phyloP scores from a whole-genome alignment of 2,329 filamentous ascomycete genomes.

The Dissoconium aciculare region DNA sequence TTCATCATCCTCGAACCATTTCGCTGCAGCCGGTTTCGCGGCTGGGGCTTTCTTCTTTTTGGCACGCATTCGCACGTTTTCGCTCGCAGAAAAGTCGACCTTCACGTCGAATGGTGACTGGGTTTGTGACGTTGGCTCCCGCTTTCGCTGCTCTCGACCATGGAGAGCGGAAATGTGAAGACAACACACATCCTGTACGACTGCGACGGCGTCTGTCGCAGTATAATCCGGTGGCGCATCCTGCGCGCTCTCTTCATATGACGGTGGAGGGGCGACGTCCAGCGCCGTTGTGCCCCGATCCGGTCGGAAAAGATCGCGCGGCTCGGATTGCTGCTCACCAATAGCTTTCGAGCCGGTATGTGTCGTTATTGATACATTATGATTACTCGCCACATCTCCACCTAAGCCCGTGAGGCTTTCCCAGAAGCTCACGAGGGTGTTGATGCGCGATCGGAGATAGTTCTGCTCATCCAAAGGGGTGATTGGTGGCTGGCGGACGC shows the following conservation, averaged over 20 bases:
- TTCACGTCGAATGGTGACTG: slow-evolving; percentile 17
- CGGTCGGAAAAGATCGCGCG: slow-evolving; percentile 13
- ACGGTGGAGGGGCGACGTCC: slow-evolving; percentile 23
- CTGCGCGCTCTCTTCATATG: slow-evolving; percentile 29
- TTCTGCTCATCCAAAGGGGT: slow-evolving; percentile 32
- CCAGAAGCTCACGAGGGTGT: slow-evolving; percentile 16
- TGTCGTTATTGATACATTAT: too few relatives aligned
- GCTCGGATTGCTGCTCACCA: slow-evolving; percentile 2
- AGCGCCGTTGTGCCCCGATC: slow-evolving; percentile 1
- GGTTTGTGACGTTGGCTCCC: background rate
- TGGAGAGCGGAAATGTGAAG: slow-evolving; percentile 31
- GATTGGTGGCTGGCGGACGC: slow-evolving; percentile 29
- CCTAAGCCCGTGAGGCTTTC: slow-evolving; percentile 8
- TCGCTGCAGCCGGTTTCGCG: slow-evolving; percentile 23
- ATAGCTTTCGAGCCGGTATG: slow-evolving; percentile 3
- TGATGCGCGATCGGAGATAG: slow-evolving; percentile 21
- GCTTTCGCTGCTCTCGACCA: slow-evolving; percentile 12
- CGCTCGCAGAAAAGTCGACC: slow-evolving; percentile 44
- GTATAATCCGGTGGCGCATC: slow-evolving; percentile 34
- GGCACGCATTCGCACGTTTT: slow-evolving; percentile 37
- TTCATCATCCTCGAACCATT: slow-evolving; percentile 33
- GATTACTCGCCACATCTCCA: slow-evolving; percentile 2
- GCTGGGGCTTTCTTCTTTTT: slow-evolving; percentile 38
- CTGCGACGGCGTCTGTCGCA: slow-evolving; percentile 10
- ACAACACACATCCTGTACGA: slow-evolving; percentile 6